Conservation (phyloP, 163 green algal species). For the Chloroidium sp. region DNA sequence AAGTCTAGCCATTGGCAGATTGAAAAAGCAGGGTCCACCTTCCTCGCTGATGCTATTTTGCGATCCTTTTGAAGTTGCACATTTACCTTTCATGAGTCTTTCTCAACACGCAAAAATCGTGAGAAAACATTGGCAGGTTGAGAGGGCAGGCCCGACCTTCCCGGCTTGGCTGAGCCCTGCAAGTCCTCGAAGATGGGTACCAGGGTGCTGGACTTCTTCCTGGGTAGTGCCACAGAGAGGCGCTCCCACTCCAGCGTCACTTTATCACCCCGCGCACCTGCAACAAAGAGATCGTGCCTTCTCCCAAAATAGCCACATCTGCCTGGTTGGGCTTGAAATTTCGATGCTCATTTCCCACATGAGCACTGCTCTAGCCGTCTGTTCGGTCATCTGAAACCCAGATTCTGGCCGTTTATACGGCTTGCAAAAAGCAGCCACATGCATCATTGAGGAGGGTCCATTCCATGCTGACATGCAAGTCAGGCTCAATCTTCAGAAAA, state of each 20-base stretch:
- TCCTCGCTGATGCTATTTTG: not conserved
- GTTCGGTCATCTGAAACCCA: too few relatives aligned
- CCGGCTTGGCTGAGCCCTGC: constrained; percentile 37
- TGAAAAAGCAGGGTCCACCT: not conserved
- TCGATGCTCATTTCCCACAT: too few relatives aligned
- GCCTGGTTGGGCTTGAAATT: too few relatives aligned
- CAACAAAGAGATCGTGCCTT: too few relatives aligned
- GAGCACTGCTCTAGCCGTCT: too few relatives aligned
- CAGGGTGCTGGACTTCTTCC: constrained; percentile 27
- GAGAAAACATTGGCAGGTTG: not conserved
- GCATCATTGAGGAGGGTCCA: too few relatives aligned
- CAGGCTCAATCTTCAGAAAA: too few relatives aligned
- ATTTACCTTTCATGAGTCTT: not conserved
- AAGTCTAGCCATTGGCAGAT: not conserved
- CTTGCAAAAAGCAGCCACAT: too few relatives aligned
- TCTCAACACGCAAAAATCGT: not conserved
- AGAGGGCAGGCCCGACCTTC: constrained; percentile 24
- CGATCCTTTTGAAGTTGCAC: too few relatives aligned
- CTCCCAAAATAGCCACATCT: too few relatives aligned
- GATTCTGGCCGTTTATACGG: too few relatives aligned
- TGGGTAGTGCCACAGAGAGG: constrained; percentile 35
- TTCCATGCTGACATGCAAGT: too few relatives aligned
- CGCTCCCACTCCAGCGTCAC: constrained; percentile 50
- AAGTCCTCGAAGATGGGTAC: constrained; percentile 49
- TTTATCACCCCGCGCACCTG: not conserved